Conservation (phyloP, 1,139 yeast genomes). For the Lodderomyces jiufengensis region DNA sequence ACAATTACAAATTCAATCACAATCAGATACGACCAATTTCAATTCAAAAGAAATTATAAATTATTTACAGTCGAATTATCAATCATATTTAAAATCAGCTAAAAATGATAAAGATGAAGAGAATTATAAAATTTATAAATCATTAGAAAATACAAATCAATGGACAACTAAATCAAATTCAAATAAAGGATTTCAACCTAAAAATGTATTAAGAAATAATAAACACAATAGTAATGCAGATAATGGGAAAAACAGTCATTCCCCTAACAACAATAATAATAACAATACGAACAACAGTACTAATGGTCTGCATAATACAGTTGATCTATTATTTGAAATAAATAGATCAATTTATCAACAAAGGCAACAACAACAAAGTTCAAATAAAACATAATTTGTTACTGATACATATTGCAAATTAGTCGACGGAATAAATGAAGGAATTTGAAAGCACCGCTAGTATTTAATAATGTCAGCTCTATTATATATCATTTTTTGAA, state of each 20-base stretch:
- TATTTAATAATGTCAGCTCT: too few species aligned
- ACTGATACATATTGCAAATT: too few species aligned
- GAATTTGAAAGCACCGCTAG: too few species aligned
- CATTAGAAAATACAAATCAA: constrained; percentile 22
- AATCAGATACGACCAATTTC: constrained; percentile 7
- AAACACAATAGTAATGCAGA: not conserved
- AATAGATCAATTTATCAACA: constrained; percentile 20
- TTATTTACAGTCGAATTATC: constrained; percentile 16
- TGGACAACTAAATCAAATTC: constrained; percentile 19
- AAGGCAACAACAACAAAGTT: not conserved
- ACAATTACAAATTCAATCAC: constrained; percentile 1
- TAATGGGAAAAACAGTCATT: too few species aligned
- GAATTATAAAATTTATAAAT: constrained; percentile 17
- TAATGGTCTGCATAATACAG: constrained; percentile 5
- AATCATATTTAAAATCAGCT: constrained; percentile 17
- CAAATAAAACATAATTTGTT: too few species aligned
- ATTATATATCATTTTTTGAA: too few species aligned
- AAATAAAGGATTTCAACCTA: constrained; percentile 7
- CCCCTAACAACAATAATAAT: too few species aligned
- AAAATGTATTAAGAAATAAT: constrained; percentile 16
- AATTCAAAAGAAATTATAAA: constrained; percentile 18
- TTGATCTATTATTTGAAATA: constrained; percentile 20
- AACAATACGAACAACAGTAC: not conserved
- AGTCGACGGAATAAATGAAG: too few species aligned
- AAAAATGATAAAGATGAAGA: constrained; percentile 18